Base-by-base conservation (phyloP, 495 filamentous ascomycete species). In the Neurospora sp. region DNA sequence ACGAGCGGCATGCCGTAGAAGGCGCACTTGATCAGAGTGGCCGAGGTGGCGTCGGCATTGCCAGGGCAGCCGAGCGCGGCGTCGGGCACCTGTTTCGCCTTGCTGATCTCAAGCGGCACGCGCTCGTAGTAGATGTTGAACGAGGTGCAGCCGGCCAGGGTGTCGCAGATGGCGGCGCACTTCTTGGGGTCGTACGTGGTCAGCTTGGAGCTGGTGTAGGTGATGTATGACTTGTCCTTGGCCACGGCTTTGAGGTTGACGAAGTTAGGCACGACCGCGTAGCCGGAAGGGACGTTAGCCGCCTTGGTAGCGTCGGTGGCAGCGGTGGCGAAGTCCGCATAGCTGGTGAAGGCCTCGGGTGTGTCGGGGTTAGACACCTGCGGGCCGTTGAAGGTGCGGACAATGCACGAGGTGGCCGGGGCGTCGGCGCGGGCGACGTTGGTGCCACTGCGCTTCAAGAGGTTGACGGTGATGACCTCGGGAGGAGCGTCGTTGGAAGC, bases 1-100 rank as follows among this genome's bases (percentile, higher is more conserved):
- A 77, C 59, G 40, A 86, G 71, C 27, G 74, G 70, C 17, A 76
- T 79, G 53, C 83, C 84, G 83, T 84, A 88, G 72, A 85, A 84
- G 27, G 82, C 81, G 75, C 87, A 89, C 79, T 87, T 87, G 80
- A 85, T 86, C 73, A 84, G 83, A 48, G 84, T 87, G 40, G 82
- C 80, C 17, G 82, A 82, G 16, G 83, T 61, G 0, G 87, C 86
- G 70, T 87, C 81, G 45, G 76, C 75, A 77, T 83, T 84, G 70
- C 73, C 79, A 3, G 80, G 79, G 48, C 79, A 76, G 70, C 68
- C 68, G 20, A 71, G 14, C 5, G 69, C 48, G 70, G 73, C 37
- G 42, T 76, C 71, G 20, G 75, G 70, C 16, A 68, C 48, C 70
- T 73, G 75, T 31, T 71, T 76, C 17, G 10, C 12, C 42, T 68